phyloP scores from a whole-genome alignment of 2,329 filamentous ascomycete species.

The Furcasterigmium sp. region DNA sequence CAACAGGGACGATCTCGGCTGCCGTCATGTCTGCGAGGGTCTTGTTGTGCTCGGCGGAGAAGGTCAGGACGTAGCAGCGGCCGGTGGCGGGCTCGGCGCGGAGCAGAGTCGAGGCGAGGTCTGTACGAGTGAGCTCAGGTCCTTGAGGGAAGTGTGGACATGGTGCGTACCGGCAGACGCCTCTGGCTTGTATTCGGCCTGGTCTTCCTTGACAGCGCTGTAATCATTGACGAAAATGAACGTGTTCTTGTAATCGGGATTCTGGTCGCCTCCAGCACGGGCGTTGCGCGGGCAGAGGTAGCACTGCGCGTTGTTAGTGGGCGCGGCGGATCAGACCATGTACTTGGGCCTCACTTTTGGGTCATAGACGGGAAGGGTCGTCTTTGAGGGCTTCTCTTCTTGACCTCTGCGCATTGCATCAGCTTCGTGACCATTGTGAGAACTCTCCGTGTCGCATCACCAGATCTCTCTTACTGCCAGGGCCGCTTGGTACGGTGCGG shows the following conservation, averaged over 20 bases:
- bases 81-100: conserved; percentile 83
- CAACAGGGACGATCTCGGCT: conserved; percentile 71
- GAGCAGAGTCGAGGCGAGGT: conserved; percentile 70
- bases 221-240: conserved; percentile 98
- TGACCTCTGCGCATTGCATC: conserved; percentile 53
- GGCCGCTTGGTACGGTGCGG: conserved; percentile 94
- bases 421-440: neutral
- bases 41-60: conserved; percentile 83
- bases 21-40: conserved; percentile 87
- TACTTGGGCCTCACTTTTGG: conserved; percentile 50
- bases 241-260: conserved; percentile 80
- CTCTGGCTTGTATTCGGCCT: conserved; percentile 65
- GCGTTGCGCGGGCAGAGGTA: conserved; percentile 92
- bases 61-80: conserved; percentile 95
- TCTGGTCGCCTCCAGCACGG: conserved; percentile 78
- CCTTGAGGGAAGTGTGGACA: neutral
- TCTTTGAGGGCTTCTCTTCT: conserved; percentile 66
- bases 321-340: too few species aligned
- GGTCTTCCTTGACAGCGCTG: conserved; percentile 90
- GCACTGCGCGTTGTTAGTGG: conserved; percentile 50
- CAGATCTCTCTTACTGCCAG: conserved; percentile 76
- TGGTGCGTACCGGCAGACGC: conserved; percentile 3
- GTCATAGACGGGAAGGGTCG: conserved; percentile 74
- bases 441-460: conserved; percentile 3
- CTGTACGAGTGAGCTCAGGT: conserved; percentile 29